phyloP scores from a whole-genome alignment of 768 basidiomycete genomes.

The Piloderma croceum region DNA sequence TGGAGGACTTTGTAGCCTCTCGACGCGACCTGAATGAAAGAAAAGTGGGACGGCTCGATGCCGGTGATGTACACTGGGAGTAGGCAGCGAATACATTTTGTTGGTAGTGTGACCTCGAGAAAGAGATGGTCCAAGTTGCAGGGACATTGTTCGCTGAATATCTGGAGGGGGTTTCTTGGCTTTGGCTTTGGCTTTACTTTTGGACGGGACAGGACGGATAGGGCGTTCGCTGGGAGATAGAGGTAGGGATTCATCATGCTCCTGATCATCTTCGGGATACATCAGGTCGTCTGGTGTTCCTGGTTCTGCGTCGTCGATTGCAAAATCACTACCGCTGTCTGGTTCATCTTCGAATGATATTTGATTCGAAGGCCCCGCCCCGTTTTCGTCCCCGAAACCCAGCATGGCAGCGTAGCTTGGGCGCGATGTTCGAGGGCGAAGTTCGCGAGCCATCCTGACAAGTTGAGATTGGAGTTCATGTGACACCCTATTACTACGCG shows the following conservation, averaged over 20 bases:
- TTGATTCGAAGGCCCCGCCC: conserved; percentile 20
- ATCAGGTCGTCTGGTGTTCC: conserved; percentile 18
- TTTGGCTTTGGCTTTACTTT: conserved; percentile 26
- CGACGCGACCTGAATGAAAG: conserved; percentile 42
- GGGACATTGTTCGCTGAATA: conserved; percentile 7
- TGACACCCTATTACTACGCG: too few species aligned
- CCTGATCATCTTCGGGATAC: conserved; percentile 23
- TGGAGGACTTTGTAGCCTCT: conserved; percentile 52
- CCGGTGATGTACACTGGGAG: conserved; percentile 65
- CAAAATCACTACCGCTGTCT: conserved; percentile 54
- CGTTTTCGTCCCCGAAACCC: conserved; percentile 10
- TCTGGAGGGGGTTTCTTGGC: conserved; percentile 17
- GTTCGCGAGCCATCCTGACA: conserved; percentile 36
- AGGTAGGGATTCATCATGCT: conserved; percentile 12
- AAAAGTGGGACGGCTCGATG: conserved; percentile 65
- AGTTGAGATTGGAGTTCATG: too few species aligned
- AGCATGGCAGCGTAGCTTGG: conserved; percentile 28
- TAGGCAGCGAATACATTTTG: conserved; percentile 55
- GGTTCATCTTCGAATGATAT: conserved; percentile 23
- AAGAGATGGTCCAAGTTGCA: conserved; percentile 24
- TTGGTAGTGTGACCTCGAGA: conserved; percentile 36
- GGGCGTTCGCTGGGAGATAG: conserved; percentile 10
- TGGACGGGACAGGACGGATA: conserved; percentile 8
- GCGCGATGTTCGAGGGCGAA: conserved; percentile 33
- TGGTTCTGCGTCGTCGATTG: conserved; percentile 30